Base-by-base conservation (phyloP, 371 early-diverging fungal genomes). In the Mucor mucedo region DNA sequence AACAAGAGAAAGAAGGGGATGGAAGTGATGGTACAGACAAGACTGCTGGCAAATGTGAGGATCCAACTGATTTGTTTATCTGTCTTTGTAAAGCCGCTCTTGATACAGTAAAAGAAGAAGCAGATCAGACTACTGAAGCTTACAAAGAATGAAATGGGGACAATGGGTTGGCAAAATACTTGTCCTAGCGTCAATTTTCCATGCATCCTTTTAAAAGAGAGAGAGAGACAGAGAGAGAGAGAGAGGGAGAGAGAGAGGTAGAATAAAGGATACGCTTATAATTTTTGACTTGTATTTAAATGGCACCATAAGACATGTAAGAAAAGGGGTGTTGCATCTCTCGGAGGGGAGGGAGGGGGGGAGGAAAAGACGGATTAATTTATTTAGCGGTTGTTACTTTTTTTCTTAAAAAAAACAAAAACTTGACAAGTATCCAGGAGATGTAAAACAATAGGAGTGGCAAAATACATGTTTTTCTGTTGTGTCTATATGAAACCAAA, bases 11-110 rank as follows among this genome's bases (percentile, higher is more conserved):
- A 71, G 42, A 60, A 65, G 2, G 78, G 78, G 14, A 77, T 62
- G 35, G 78, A 74, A 13, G 64, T 64, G 1, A 74, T 29, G 0
- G 75, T 77, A 35, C 70, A 72, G 2, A 74, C 78, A 2, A 70
- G 41, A 50, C 78, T 77, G 40, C 78, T 75, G 8, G 71, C 71
- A 57, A 78, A 70, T 4, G 78, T 78, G 10, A 78, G 58, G 16
- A 78, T 62, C 78, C 78, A 75, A 29, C 73, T 75, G 38, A 72
- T 59, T 56, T 75, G 71, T 49, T 72, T 78, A 13, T 76, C 69
- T 9, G 68, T 73, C 28, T 68, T 71, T 16, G 71, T 52, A 38
- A 74, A 55, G 2, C 68, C 63, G 29, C 49, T 62, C 28, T 58
- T 65, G 41, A 66, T 58, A 29, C 58, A 69, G 35, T 55, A 63